A percentile compares a stretch with the other conserved stretches of the same genome.
phyloP scores from a whole-genome alignment of 2,329 filamentous ascomycete genomes.

The Harringtonia aguacate region DNA sequence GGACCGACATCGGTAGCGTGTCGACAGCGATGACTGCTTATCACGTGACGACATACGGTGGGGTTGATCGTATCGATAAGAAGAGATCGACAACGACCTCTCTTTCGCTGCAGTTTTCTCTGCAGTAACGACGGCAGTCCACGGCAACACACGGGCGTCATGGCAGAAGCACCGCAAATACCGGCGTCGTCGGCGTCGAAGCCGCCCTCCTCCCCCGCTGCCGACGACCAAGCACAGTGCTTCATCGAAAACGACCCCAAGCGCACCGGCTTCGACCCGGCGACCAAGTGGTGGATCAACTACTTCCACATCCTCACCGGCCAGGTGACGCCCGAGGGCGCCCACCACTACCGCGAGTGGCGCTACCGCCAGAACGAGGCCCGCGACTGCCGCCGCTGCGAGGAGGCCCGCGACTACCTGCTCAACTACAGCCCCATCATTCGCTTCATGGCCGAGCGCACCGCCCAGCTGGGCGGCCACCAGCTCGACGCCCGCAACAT shows the following conservation, averaged over 20 bases:
- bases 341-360: slow-evolving; percentile 66
- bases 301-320: slow-evolving; percentile 76
- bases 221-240: not conserved
- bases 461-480: slow-evolving; percentile 62
- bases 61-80: too few relatives aligned
- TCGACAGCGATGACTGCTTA: too few relatives aligned
- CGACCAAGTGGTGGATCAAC: slow-evolving; percentile 61
- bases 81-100: too few relatives aligned
- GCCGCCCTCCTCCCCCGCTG: not conserved
- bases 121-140: too few relatives aligned
- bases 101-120: too few relatives aligned
- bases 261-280: slow-evolving; percentile 52
- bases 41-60: too few relatives aligned
- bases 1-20: not conserved
- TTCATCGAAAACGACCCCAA: slow-evolving; percentile 44
- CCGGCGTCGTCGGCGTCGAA: not conserved
- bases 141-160: too few relatives aligned
- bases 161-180: too few relatives aligned
- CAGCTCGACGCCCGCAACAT: slow-evolving; percentile 65
- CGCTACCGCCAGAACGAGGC: slow-evolving; percentile 67
- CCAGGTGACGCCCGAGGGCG: slow-evolving; percentile 56
- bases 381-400: slow-evolving; percentile 70
- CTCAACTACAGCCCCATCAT: slow-evolving; percentile 78
- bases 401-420: slow-evolving; percentile 72
- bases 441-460: slow-evolving; percentile 75